Evolutionary conservation across 2,329 filamentous ascomycete species (phyloP).

Genomic region (Xylaria sp.): DNA sequence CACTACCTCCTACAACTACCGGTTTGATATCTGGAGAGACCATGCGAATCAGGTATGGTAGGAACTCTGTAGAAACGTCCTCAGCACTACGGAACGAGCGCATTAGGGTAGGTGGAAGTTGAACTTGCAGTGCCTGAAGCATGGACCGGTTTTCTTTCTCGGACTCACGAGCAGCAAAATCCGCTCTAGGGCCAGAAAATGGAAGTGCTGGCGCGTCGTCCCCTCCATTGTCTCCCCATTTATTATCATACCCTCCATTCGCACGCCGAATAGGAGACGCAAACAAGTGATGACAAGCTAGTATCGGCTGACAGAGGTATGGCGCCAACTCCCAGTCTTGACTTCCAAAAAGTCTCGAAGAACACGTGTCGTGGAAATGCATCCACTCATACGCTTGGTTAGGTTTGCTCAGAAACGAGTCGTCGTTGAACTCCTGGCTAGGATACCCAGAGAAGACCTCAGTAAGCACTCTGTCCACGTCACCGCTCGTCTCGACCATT

Average conservation of each 20-base stretch:
- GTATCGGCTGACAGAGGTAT: constrained; percentile 83
- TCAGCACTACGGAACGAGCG: constrained; percentile 81
- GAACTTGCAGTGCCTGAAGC: constrained; percentile 74
- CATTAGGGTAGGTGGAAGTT: constrained; percentile 72
- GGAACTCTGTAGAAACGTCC: constrained; percentile 78
- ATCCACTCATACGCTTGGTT: constrained; percentile 86
- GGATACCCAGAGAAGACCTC: constrained; percentile 90
- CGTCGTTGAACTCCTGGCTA: constrained; percentile 88
- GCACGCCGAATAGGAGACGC: constrained; percentile 68
- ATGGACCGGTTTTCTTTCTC: constrained; percentile 78
- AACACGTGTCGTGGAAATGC: constrained; percentile 86
- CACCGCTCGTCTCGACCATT: constrained; percentile 80
- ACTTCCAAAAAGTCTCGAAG: constrained; percentile 75
- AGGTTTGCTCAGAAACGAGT: constrained; percentile 88
- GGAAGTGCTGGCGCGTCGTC: constrained; percentile 65
- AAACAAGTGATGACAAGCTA: constrained; percentile 92
- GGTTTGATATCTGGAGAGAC: constrained; percentile 90
- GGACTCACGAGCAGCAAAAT: constrained; percentile 81
- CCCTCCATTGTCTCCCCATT: constrained; percentile 51
- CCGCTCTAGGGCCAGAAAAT: constrained; percentile 81
- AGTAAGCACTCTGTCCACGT: constrained; percentile 77
- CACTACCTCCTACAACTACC: constrained; percentile 77
- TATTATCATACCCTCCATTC: constrained; percentile 50
- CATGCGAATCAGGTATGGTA: constrained; percentile 84
- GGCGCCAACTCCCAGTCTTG: constrained; percentile 93